phyloP scores from a whole-genome alignment of 139 green algal genomes.

The Picochlorum sp. region DNA sequence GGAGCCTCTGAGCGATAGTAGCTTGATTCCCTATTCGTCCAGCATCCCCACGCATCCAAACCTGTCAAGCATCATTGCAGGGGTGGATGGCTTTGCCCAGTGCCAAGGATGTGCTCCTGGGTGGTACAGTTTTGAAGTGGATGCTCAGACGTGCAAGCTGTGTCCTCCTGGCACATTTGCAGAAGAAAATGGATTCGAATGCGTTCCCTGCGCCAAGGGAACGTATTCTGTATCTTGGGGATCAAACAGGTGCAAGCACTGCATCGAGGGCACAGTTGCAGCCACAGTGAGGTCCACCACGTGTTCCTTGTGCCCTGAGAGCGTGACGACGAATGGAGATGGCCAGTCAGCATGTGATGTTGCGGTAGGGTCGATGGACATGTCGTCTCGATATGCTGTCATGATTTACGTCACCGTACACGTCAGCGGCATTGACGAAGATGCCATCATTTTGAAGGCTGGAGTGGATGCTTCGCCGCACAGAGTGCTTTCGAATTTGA shows the following conservation, averaged over 20 bases:
- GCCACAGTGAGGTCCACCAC: slow-evolving; percentile 15
- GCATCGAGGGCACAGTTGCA: slow-evolving; percentile 35
- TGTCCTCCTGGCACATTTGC: slow-evolving; percentile 34
- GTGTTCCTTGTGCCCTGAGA: slow-evolving; percentile 36
- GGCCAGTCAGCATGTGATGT: slow-evolving; percentile 23
- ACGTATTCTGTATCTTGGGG: slow-evolving; percentile 41
- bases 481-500: slow-evolving; percentile 27
- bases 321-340: slow-evolving; percentile 31
- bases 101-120: slow-evolving; percentile 36
- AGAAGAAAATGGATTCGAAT: slow-evolving; percentile 12
- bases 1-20: neutral
- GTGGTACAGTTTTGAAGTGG: slow-evolving; percentile 25
- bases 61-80: neutral
- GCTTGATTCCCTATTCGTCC: neutral
- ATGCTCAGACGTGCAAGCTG: slow-evolving; percentile 32
- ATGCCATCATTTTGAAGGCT: slow-evolving; percentile 31
- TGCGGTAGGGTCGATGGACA: slow-evolving; percentile 4
- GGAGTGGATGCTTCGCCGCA: slow-evolving; percentile 30
- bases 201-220: slow-evolving; percentile 28
- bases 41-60: neutral
- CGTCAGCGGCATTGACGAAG: slow-evolving; percentile 29
- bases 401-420: slow-evolving; percentile 40
- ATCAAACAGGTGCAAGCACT: slow-evolving; percentile 40
- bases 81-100: slow-evolving; percentile 7
- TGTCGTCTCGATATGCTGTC: slow-evolving; percentile 35